Conservation (phyloP, 306 rosid species). For the Biancaea sappan region DNA sequence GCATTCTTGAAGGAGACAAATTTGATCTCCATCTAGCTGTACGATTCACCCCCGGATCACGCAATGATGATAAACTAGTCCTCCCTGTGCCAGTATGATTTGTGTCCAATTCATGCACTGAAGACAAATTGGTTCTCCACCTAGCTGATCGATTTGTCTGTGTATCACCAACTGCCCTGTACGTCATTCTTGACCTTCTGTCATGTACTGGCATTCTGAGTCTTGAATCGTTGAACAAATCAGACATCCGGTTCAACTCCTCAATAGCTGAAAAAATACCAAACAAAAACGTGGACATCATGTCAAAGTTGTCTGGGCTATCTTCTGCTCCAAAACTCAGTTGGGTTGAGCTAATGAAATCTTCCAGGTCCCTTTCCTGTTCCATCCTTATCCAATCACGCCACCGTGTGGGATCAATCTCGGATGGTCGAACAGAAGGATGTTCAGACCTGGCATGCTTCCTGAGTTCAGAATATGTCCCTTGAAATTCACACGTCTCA, state of each 20-base stretch:
- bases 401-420: conserved; percentile 61
- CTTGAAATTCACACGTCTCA: conserved; percentile 69
- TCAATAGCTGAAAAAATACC: conserved; percentile 44
- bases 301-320: conserved; percentile 25
- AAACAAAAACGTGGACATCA: conserved; percentile 42
- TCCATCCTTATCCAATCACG: conserved; percentile 75
- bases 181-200: conserved; percentile 45
- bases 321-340: conserved; percentile 42
- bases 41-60: conserved; percentile 24
- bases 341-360: conserved; percentile 60
- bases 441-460: conserved; percentile 83
- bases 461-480: conserved; percentile 74
- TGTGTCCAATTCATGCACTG: conserved; percentile 37
- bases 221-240: conserved; percentile 37
- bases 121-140: conserved; percentile 47
- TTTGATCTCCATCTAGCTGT: conserved; percentile 45
- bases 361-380: conserved; percentile 61
- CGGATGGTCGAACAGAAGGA: conserved; percentile 72
- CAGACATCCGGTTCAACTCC: conserved; percentile 25
- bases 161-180: conserved; percentile 39
- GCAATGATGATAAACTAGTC: conserved; percentile 20
- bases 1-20: conserved; percentile 34
- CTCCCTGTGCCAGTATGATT: conserved; percentile 39
- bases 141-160: conserved; percentile 43
- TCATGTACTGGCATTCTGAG: conserved; percentile 43